Percentiles rank a stretch among this genome's conserved stretches.
Evolutionary conservation across 148 eudicot species (phyloP).

Genomic region (Rhododendron henanense): DNA sequence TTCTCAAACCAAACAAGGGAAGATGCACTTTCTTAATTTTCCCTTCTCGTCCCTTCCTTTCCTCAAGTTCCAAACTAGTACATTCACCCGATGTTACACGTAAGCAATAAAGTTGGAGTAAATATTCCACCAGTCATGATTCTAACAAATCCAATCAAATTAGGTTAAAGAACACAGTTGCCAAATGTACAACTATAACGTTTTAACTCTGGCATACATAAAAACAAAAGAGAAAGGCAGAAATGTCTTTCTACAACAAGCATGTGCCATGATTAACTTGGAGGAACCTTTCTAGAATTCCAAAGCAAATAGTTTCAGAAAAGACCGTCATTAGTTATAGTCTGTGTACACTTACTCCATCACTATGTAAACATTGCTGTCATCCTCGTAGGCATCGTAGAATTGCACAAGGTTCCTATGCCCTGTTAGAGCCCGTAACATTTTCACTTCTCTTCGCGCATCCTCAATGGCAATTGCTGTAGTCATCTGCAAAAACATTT

Average conservation of each 20-base stretch:
- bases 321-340: neutral
- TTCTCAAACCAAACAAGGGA: neutral
- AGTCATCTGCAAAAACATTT: constrained; percentile 62
- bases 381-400: constrained; percentile 86
- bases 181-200: neutral
- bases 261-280: neutral
- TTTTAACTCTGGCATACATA: neutral
- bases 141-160: neutral
- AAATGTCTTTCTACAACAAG: neutral
- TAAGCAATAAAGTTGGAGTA: neutral
- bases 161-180: neutral
- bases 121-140: neutral
- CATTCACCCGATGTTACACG: neutral
- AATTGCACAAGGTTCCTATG: constrained; percentile 81
- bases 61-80: neutral
- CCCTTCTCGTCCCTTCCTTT: neutral
- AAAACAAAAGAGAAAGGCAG: neutral
- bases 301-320: neutral
- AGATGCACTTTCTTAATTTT: neutral
- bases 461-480: constrained; percentile 91
- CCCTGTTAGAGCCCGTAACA: constrained; percentile 73
- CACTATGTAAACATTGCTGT: constrained; percentile 74
- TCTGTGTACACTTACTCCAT: constrained; percentile 74
- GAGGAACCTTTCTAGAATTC: neutral
- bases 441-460: constrained; percentile 85